Percentiles rank a stretch among this genome's conserved stretches.
Evolutionary conservation across 2,329 filamentous ascomycete species (phyloP).

Genomic region (Sporothrix phasma): DNA sequence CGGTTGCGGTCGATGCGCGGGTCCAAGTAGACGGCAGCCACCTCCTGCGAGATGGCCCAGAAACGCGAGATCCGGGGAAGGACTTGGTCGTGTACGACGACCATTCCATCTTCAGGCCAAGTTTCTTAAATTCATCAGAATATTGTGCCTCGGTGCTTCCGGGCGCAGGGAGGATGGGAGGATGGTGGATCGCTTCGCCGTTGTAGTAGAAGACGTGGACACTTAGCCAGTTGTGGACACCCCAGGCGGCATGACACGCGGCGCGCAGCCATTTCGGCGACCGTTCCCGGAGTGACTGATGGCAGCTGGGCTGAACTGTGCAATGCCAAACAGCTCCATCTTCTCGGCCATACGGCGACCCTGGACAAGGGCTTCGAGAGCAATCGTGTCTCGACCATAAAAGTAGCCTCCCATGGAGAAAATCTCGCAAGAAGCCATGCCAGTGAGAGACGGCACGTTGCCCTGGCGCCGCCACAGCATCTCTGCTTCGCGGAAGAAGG

Average conservation of each 20-base stretch:
- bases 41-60: conserved; percentile 1
- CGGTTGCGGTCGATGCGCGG: conserved; percentile 6
- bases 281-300: neutral
- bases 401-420: conserved; percentile 12
- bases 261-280: conserved; percentile 8
- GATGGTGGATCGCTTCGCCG: neutral
- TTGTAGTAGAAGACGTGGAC: conserved; percentile 12
- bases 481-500: neutral
- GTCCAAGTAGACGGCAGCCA: conserved; percentile 10
- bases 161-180: neutral
- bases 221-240: conserved; percentile 14
- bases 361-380: neutral
- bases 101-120: neutral
- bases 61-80: neutral
- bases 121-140: neutral
- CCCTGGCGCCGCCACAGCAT: neutral
- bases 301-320: neutral
- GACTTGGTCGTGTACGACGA: neutral
- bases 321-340: neutral
- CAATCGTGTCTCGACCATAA: conserved; percentile 9
- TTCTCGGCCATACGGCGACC: conserved; percentile 14
- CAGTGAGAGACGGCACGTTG: neutral
- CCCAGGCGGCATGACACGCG: conserved; percentile 14
- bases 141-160: neutral
- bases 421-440: conserved; percentile 7